Conservation (phyloP, 805 yeast species). For the Kodamaea kaohsiungensis region DNA sequence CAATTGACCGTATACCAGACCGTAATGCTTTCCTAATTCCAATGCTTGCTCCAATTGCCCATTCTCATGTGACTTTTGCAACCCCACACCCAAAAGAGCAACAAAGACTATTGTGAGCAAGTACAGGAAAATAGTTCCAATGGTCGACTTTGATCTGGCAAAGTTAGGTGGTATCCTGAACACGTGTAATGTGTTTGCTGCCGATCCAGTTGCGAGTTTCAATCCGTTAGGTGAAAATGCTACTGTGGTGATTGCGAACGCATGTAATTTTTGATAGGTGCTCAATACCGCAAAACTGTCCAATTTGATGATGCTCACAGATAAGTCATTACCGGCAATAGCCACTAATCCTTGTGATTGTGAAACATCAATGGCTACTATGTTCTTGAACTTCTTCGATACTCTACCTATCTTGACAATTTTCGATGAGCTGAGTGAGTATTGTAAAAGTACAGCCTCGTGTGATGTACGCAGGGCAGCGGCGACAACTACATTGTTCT, state of each 20-base stretch:
- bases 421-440: constrained; percentile 42
- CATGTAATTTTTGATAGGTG: constrained; percentile 62
- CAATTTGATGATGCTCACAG: constrained; percentile 57
- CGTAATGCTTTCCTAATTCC: constrained; percentile 21
- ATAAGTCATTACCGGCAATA: constrained; percentile 64
- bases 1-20: constrained; percentile 17
- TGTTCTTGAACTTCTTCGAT: constrained; percentile 52
- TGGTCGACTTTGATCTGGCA: constrained; percentile 39
- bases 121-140: constrained; percentile 35
- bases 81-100: constrained; percentile 29
- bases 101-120: constrained; percentile 35
- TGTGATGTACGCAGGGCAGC: constrained; percentile 28
- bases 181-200: constrained; percentile 71
- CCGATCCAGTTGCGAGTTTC: constrained; percentile 70
- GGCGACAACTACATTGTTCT: constrained; percentile 32
- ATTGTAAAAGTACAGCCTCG: constrained; percentile 45
- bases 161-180: constrained; percentile 56
- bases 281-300: constrained; percentile 53
- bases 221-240: constrained; percentile 69
- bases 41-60: constrained; percentile 32
- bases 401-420: constrained; percentile 44
- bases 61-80: constrained; percentile 36
- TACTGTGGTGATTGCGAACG: constrained; percentile 75
- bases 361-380: constrained; percentile 52
- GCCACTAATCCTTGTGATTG: constrained; percentile 47